A percentile compares a stretch with the other conserved stretches of the same genome.
phyloP scores from a whole-genome alignment of 2,329 filamentous ascomycete species.

The Raffaelea arxii region DNA sequence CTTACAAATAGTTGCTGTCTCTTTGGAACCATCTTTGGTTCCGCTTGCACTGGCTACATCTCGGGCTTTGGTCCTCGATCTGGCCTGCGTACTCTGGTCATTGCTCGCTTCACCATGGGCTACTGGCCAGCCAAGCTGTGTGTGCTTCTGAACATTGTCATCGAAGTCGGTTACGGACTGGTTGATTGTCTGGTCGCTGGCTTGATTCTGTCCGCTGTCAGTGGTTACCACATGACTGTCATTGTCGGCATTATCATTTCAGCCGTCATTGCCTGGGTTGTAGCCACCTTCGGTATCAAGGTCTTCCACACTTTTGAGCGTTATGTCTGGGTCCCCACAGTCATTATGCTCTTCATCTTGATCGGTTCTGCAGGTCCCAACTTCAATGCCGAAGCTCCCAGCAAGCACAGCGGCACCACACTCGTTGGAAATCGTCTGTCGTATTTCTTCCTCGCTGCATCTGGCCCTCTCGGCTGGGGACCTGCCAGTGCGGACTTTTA shows the following conservation, averaged over 20 bases:
- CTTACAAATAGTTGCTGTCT: constrained; percentile 3
- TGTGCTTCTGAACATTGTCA: constrained; percentile 19
- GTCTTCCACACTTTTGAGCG: constrained; percentile 61
- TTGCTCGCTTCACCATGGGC: constrained; percentile 21
- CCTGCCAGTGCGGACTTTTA: constrained; percentile 58
- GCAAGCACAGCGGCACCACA: constrained; percentile 39
- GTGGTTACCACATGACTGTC: constrained; percentile 46
- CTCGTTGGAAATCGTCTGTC: constrained; percentile 49
- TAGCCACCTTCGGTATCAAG: constrained; percentile 59
- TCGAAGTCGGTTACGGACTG: constrained; percentile 27
- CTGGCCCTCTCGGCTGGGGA: constrained; percentile 53
- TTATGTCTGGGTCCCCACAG: constrained; percentile 55
- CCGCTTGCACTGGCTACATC: constrained; percentile 9
- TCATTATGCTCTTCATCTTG: constrained; percentile 50
- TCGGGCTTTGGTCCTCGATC: constrained; percentile 6
- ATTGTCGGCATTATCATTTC: constrained; percentile 59
- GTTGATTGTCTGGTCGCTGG: constrained; percentile 58
- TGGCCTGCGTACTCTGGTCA: constrained; percentile 11
- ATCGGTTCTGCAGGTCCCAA: constrained; percentile 50
- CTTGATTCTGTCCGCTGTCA: constrained; percentile 58
- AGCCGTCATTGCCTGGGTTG: constrained; percentile 50
- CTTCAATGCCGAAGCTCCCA: constrained; percentile 45
- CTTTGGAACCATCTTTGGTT: constrained; percentile 8
- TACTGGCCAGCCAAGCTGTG: constrained; percentile 22
- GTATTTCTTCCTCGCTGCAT: constrained; percentile 61